phyloP scores from a whole-genome alignment of 768 basidiomycete species.

The Trichaptum fuscoviolaceum region DNA sequence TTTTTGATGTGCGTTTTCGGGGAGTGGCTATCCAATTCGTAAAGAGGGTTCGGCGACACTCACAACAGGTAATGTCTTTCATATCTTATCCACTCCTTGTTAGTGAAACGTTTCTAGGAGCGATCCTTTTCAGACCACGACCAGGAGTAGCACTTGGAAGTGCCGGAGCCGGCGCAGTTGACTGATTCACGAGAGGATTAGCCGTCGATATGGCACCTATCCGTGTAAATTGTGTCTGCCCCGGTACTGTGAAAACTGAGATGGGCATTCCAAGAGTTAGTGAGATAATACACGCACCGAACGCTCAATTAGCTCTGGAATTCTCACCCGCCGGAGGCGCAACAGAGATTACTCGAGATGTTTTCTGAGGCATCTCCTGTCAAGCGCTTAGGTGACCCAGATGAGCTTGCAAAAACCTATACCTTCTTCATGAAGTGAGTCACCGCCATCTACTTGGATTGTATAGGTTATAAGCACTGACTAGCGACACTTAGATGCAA shows the following conservation, averaged over 20 bases:
- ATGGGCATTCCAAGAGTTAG: background rate
- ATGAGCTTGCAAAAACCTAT: constrained; percentile 11
- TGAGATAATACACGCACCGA: background rate
- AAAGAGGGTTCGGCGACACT: background rate
- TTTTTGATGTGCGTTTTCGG: constrained; percentile 11
- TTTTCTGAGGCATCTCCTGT: background rate
- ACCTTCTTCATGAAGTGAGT: constrained; percentile 12
- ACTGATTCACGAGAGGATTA: constrained; percentile 10
- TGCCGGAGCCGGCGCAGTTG: constrained; percentile 8
- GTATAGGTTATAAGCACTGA: no score
- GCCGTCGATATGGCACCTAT: constrained; percentile 14
- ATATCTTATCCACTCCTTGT: background rate
- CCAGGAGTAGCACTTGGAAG: constrained; percentile 3
- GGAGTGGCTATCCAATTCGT: constrained; percentile 5
- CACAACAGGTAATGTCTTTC: background rate
- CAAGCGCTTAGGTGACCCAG: constrained; percentile 6
- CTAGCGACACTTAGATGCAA: background rate
- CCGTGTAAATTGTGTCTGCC: constrained; percentile 11
- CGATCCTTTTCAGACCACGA: constrained; percentile 1
- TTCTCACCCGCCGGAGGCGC: background rate
- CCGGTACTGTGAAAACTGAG: constrained; percentile 12
- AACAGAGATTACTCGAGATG: background rate
- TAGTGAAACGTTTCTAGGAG: background rate
- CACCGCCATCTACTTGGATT: background rate
- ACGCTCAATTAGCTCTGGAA: constrained; percentile 8